phyloP scores from a whole-genome alignment of 1,284 basidiomycete genomes.

The Malassezia dermatis region DNA sequence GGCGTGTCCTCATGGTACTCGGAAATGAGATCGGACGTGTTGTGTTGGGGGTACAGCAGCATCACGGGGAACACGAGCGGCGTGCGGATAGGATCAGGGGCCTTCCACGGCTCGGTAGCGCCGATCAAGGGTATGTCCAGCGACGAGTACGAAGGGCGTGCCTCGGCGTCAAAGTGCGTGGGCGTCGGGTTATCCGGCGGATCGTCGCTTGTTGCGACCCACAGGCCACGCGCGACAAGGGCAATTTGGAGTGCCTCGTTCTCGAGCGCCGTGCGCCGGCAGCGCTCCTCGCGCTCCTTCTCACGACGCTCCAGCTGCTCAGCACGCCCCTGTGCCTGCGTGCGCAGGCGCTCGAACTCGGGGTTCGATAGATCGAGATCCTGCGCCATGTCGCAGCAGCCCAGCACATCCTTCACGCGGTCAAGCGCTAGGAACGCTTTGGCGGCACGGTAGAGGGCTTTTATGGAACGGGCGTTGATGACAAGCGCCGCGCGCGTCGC shows the following conservation, averaged over 20 bases:
- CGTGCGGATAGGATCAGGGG: constrained; percentile 49
- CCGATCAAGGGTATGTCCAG: constrained; percentile 24
- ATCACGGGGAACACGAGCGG: constrained; percentile 75
- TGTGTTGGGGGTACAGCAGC: constrained; percentile 82
- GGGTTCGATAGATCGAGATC: constrained; percentile 16
- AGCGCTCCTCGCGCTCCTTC: constrained; percentile 53
- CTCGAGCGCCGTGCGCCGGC: constrained; percentile 52
- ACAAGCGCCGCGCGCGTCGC: constrained; percentile 69
- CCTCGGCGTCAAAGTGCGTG: constrained; percentile 52
- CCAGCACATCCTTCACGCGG: constrained; percentile 25
- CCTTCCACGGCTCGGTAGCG: constrained; percentile 17
- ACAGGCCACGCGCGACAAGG: constrained; percentile 54
- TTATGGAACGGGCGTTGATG: constrained; percentile 41
- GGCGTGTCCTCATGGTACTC: constrained; percentile 75
- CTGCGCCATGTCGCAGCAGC: constrained; percentile 28
- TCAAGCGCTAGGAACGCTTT: constrained; percentile 32
- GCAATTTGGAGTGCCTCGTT: constrained; percentile 54
- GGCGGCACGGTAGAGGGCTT: constrained; percentile 41
- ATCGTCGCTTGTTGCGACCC: constrained; percentile 38
- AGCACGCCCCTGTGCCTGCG: constrained; percentile 20
- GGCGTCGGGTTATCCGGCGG: constrained; percentile 55
- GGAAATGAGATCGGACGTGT: constrained; percentile 75
- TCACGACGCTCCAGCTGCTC: constrained; percentile 53
- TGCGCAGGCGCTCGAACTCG: constrained; percentile 24
- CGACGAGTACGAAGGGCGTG: constrained; percentile 30